Conservation (phyloP, 2,329 filamentous ascomycete genomes). For the Apiospora arundinis region DNA sequence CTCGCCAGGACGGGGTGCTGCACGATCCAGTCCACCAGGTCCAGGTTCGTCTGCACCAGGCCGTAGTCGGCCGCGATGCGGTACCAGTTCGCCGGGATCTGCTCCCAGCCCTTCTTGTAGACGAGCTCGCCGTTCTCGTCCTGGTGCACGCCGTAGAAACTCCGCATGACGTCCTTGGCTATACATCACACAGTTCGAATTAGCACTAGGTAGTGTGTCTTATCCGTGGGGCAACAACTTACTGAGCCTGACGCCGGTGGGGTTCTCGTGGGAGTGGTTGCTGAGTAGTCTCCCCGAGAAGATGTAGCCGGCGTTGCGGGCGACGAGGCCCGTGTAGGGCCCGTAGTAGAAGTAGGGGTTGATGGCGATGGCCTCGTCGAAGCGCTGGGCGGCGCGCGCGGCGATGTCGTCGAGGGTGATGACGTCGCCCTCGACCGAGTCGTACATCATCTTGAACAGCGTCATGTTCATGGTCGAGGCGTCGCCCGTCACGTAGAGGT, state of each 20-base stretch:
- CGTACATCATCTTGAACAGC: constrained; percentile 56
- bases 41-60: constrained; percentile 48
- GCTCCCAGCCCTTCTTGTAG: constrained; percentile 55
- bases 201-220: not conserved
- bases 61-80: constrained; percentile 51
- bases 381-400: constrained; percentile 50
- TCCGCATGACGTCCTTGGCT: constrained; percentile 49
- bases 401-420: constrained; percentile 51
- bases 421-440: constrained; percentile 42
- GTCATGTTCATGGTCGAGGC: constrained; percentile 57
- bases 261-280: constrained; percentile 51
- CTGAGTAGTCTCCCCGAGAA: constrained; percentile 51
- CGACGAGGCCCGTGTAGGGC: constrained; percentile 56
- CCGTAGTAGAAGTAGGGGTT: constrained; percentile 63
- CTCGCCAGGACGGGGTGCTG: constrained; percentile 50
- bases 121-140: constrained; percentile 46
- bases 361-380: constrained; percentile 52
- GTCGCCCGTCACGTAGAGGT: constrained; percentile 58
- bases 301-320: constrained; percentile 58
- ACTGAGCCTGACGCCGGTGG: constrained; percentile 41
- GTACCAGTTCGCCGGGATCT: constrained; percentile 61
- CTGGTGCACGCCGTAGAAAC: constrained; percentile 53
- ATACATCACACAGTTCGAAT: not conserved
- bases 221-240: constrained; percentile 27
- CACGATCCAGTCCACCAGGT: constrained; percentile 44